Conservation (phyloP, 345 rosid genomes). For the Hibiscus mutabilis region DNA sequence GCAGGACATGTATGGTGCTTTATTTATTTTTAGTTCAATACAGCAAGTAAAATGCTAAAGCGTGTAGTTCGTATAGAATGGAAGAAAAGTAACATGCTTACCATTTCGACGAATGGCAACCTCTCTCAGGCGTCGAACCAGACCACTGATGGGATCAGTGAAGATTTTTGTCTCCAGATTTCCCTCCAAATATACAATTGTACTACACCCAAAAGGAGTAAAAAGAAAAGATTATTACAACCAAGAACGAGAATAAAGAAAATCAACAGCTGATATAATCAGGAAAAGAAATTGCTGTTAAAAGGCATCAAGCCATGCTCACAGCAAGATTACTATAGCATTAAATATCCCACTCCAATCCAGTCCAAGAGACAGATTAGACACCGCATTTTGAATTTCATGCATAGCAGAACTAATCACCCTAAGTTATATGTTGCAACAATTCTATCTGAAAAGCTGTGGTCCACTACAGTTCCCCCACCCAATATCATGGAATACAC, state of each 20-base stretch:
- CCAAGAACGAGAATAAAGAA: background rate
- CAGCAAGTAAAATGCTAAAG: background rate
- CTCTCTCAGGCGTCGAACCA: constrained; percentile 74
- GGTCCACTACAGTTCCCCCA: background rate
- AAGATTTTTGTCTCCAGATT: constrained; percentile 81
- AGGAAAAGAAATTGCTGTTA: background rate
- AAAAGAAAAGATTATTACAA: background rate
- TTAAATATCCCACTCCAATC: background rate
- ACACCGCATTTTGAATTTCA: background rate
- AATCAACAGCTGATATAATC: background rate
- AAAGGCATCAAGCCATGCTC: background rate
- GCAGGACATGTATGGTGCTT: background rate
- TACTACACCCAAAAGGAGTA: constrained; percentile 25
- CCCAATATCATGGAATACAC: background rate
- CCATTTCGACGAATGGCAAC: constrained; percentile 74
- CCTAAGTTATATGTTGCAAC: background rate
- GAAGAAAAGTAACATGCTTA: constrained; percentile 18
- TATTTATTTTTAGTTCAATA: background rate
- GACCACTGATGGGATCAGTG: constrained; percentile 64
- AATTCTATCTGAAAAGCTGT: background rate
- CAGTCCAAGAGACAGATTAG: background rate
- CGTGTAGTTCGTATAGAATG: background rate
- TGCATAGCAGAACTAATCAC: background rate
- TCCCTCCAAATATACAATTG: constrained; percentile 72
- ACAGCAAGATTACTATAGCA: background rate